Evolutionary conservation across 139 green algal genomes (phyloP), one percentile per base, ranked within the genome.

Genomic region (Coelastrella sp.): DNA sequence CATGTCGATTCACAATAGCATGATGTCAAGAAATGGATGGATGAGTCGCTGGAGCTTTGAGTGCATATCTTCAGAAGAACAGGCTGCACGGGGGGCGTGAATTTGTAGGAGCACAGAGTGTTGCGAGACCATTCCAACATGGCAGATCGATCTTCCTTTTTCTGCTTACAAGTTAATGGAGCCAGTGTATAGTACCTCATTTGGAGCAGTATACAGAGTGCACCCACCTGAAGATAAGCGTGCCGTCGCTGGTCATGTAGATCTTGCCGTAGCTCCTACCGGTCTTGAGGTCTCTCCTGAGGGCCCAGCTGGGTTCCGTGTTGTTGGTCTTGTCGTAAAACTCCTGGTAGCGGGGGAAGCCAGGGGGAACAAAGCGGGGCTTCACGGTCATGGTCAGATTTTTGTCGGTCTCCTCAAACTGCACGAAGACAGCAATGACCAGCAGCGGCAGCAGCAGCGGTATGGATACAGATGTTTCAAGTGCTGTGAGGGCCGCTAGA

Each of bases 351-450:
- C 58, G 25, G 12, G 84, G 84, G 14, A 88, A 60, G 68, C 84
- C 84, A 68, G 84, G 84, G 19, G 84, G 84, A 49, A 88, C 24
- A 25, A 90, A 83, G 85, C 85, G 74, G 11, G 85, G 85, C 59
- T 84, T 83, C 19, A 76, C 85, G 7, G 56, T 76, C 73, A 90
- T 84, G 6, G n/a, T 83, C 7, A 90, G 56, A 0, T 61, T 61
- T 4, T 27, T 27, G 19, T 89, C 84, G 6, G 84, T 83, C 84
- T 89, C 84, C 20, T 82, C n/a, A 57, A 83, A 73, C 70, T 89
- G 61, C 27, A 61, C 12, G 20, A 20, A 59, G 6, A 4, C 1
- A 80, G 24, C 68, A 76, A 24, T 3, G 68, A 70, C 15, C 63
- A 70, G 63, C 35, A 49, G 35, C 35, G 35, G 35, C 35, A 49